Percentiles rank a stretch among this genome's conserved stretches.
Conservation (phyloP, 768 basidiomycete species). For the Leucosporidium creatinivorum region DNA sequence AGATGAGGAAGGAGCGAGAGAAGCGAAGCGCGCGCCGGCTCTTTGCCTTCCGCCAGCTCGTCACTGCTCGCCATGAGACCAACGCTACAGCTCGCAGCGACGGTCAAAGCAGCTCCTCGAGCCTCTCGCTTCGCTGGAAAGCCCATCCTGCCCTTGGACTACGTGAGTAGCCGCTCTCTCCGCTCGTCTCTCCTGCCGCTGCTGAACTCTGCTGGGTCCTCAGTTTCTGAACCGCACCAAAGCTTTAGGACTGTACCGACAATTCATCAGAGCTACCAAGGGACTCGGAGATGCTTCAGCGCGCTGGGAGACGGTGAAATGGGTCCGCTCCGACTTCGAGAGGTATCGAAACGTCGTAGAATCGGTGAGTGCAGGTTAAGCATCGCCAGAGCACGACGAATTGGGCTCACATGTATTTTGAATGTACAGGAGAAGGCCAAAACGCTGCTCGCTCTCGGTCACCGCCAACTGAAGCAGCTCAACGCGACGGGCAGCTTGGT, state of each 20-base stretch:
- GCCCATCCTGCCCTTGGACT: slow-evolving; percentile 28
- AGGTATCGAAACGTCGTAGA: slow-evolving; percentile 23
- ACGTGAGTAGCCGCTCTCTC: neutral
- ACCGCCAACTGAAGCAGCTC: slow-evolving; percentile 33
- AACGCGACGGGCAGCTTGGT: slow-evolving; percentile 28
- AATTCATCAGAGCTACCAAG: slow-evolving; percentile 31
- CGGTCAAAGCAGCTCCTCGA: neutral
- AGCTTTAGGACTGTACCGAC: slow-evolving; percentile 29
- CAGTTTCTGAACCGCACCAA: slow-evolving; percentile 34
- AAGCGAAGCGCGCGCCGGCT: no score
- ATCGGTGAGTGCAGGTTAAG: slow-evolving; percentile 8
- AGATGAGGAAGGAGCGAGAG: no score
- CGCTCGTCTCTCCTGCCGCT: neutral
- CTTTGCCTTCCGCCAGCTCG: neutral
- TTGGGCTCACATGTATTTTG: no score
- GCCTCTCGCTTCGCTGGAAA: slow-evolving; percentile 17
- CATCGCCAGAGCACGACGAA: neutral
- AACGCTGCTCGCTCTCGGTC: slow-evolving; percentile 26
- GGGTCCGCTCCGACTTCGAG: slow-evolving; percentile 33
- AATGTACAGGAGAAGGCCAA: slow-evolving; percentile 26
- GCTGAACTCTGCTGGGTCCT: neutral
- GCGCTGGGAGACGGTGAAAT: slow-evolving; percentile 31
- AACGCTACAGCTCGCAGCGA: neutral
- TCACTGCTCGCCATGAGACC: neutral
- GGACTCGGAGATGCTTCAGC: slow-evolving; percentile 19